Evolutionary conservation across 305 asterid genomes (phyloP), one percentile per base, ranked within the genome.

Genomic region (Stenogyne calaminthoides): DNA sequence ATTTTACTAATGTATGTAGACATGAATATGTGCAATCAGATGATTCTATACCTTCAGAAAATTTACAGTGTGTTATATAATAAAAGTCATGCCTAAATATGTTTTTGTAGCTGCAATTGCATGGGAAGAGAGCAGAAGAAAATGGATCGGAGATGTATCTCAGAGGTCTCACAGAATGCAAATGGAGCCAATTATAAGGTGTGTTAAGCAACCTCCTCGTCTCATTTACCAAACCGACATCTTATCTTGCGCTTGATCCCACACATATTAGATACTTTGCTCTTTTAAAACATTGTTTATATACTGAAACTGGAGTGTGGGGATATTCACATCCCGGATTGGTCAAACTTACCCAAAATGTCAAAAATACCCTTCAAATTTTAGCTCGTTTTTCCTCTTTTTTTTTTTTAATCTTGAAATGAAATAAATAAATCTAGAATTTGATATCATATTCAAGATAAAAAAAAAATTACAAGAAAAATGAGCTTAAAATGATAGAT

Each of bases 101-200:
- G 77, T 69, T 56, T 56, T 40, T 84, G 74, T 73, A 91, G 97
- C 91, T 77, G 92, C 85, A 18, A 80, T 82, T 78, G 87, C 83
- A 58, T 91, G 97, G 97, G 84, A 89, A 12, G 91, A 89, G 79
- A 79, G 69, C 83, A 79, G 92, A 83, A 82, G 78, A 73, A 81
- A 72, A 72, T 91, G 97, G 97, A 71, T 54, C 5, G 95, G 95
- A 36, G 85, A 88, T 67, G 25, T 51, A 72, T 76, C 93, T 54
- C 84, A 72, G 72, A 83, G 57, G 82, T 59, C 89, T 59, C 67
- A 78, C 40, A 71, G 70, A 79, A 75, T 66, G 56, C 87, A 81
- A 16, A 88, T 78, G 71, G 97, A 91, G 74, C 96, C 85, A 16
- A 78, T 88, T 77, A 83, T 91, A 83, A 91, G 94, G 97, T 91